Conservation (phyloP, 371 early-diverging fungal genomes). For the Batrachochytrium dendrobatidis region DNA sequence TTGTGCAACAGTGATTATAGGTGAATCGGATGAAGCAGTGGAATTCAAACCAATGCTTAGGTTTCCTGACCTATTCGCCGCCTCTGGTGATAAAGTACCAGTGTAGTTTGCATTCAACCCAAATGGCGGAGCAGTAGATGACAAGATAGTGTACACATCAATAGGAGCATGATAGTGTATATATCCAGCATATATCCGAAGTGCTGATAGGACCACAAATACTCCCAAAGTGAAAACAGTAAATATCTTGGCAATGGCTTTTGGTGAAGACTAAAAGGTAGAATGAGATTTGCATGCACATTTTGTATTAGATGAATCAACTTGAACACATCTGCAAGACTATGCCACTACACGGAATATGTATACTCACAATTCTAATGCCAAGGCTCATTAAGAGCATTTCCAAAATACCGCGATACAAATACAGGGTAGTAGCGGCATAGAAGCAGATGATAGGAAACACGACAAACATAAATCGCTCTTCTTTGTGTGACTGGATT, state of each 20-base stretch:
- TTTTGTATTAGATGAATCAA: no score
- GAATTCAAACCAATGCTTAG: no score
- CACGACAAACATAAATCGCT: slow-evolving; percentile 87
- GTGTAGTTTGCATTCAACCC: no score
- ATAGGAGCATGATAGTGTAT: not conserved
- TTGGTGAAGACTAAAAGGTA: no score
- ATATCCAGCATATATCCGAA: not conserved
- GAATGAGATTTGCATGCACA: no score
- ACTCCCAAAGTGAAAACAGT: not conserved
- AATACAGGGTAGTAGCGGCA: slow-evolving; percentile 59
- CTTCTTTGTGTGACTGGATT: slow-evolving; percentile 91
- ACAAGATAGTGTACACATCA: slow-evolving; percentile 13
- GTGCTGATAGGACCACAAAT: not conserved
- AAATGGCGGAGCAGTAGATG: no score
- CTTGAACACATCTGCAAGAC: no score
- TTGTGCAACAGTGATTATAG: not conserved
- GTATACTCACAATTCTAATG: not conserved
- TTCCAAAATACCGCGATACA: not conserved
- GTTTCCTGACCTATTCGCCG: no score
- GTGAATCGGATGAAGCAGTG: slow-evolving; percentile 51
- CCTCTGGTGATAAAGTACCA: no score
- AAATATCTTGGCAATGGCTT: no score
- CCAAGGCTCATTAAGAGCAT: not conserved
- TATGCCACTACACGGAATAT: not conserved
- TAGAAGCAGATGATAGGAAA: slow-evolving; percentile 82